These are phyloP conservation scores for Plantago elongata DNA, from an alignment of 257 asterid genomes.

Conservation along the genomic window DNA sequence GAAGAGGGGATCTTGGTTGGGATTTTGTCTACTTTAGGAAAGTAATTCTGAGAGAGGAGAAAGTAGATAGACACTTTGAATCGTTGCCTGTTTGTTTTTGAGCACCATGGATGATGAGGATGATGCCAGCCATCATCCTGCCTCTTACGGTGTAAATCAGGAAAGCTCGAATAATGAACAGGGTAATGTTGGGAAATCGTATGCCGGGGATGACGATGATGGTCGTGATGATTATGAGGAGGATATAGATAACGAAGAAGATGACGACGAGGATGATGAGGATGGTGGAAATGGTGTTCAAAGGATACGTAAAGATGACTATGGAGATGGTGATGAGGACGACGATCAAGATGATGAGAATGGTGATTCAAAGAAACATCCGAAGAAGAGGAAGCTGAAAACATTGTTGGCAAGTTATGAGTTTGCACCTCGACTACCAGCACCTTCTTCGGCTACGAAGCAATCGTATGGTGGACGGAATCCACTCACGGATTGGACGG, in stretches of 20 bases:
- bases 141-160: slow-evolving; percentile 29
- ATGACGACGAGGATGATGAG: slow-evolving; percentile 38
- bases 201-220: slow-evolving; percentile 18
- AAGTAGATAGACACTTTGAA: not conserved
- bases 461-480: slow-evolving; percentile 65
- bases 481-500: slow-evolving; percentile 88
- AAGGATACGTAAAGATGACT: slow-evolving; percentile 28
- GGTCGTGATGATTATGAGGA: slow-evolving; percentile 18
- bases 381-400: slow-evolving; percentile 54
- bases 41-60: not conserved
- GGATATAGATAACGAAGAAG: slow-evolving; percentile 30
- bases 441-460: slow-evolving; percentile 40
- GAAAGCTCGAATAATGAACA: slow-evolving; percentile 34
- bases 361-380: slow-evolving; percentile 44
- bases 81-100: not conserved
- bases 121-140: slow-evolving; percentile 4
- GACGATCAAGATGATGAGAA: slow-evolving; percentile 39
- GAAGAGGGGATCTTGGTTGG: slow-evolving; percentile 13
- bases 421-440: slow-evolving; percentile 77
- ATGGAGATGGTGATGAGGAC: slow-evolving; percentile 32
- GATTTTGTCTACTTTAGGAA: slow-evolving; percentile 1
- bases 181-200: slow-evolving; percentile 16
- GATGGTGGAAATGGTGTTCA: slow-evolving; percentile 49
- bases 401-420: slow-evolving; percentile 57
- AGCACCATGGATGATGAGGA: slow-evolving; percentile 24